These are phyloP conservation scores for Kokia cookei DNA, from an alignment of 441 rosid genomes.

Conservation along the genomic window DNA sequence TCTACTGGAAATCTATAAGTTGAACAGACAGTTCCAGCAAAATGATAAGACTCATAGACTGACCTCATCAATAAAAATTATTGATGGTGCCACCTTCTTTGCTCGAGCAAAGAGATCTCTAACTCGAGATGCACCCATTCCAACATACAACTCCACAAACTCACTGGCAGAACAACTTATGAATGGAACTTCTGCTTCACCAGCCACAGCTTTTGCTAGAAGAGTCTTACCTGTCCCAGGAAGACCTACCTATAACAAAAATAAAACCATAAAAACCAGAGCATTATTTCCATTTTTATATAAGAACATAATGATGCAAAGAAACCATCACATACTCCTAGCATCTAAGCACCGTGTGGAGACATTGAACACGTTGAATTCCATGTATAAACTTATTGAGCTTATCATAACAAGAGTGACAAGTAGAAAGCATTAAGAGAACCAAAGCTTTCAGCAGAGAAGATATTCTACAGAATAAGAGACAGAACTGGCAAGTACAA, in stretches of 20 bases:
- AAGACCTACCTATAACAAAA: conserved; percentile 76
- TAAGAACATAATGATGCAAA: not conserved
- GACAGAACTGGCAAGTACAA: not conserved
- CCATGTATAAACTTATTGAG: not conserved
- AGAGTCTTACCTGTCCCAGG: conserved; percentile 99
- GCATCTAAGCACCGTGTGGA: not conserved
- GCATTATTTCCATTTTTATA: conserved; percentile 1
- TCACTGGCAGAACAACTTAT: conserved; percentile 99
- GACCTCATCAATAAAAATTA: conserved; percentile 96
- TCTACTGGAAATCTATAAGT: not conserved
- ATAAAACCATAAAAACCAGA: conserved; percentile 8
- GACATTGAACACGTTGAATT: not conserved
- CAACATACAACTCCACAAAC: conserved; percentile 95
- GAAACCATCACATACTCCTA: not conserved
- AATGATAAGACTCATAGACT: not conserved
- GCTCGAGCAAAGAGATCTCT: conserved; percentile 95
- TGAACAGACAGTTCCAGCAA: not conserved
- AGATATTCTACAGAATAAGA: not conserved
- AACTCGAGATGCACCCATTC: conserved; percentile 98
- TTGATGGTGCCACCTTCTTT: conserved; percentile 96
- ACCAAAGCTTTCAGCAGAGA: not conserved
- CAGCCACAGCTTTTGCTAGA: conserved; percentile 93
- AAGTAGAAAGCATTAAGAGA: not conserved
- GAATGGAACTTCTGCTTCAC: conserved; percentile 96
- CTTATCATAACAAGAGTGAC: not conserved